Evolutionary conservation across 768 basidiomycete species (phyloP).

Genomic region (Neoboletus magnificus): DNA sequence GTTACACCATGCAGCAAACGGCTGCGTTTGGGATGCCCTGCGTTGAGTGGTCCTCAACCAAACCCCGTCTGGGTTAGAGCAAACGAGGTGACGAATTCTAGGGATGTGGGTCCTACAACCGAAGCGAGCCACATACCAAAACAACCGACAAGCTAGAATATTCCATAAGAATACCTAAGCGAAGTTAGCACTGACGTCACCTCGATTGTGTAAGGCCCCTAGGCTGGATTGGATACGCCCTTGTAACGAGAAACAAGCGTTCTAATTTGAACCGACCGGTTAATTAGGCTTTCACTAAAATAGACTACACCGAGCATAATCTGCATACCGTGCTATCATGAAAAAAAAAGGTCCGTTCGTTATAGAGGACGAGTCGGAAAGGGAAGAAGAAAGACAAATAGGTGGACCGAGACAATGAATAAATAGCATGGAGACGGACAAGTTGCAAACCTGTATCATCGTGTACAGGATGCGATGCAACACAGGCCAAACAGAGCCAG

Average conservation of each 20-base stretch:
- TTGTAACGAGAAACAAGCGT: not conserved
- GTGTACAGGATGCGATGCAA: slow-evolving; percentile 4
- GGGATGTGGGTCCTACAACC: no score
- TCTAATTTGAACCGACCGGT: no score
- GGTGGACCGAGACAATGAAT: slow-evolving; percentile 6
- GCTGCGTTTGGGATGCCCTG: no score
- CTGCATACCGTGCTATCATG: slow-evolving; percentile 10
- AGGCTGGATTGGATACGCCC: no score
- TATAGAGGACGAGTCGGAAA: not conserved
- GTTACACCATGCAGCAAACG: no score
- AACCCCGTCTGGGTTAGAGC: no score
- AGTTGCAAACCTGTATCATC: not conserved
- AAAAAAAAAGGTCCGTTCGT: not conserved
- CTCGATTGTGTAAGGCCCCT: not conserved
- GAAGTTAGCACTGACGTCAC: no score
- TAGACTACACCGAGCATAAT: slow-evolving; percentile 26
- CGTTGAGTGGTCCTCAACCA: no score
- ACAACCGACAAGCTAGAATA: no score
- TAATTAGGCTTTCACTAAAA: slow-evolving; percentile 22
- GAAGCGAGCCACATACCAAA: no score
- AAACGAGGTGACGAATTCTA: no score
- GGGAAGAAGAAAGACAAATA: not conserved
- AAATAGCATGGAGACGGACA: slow-evolving; percentile 11
- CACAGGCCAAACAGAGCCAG: slow-evolving; percentile 5
- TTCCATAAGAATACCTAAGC: no score